Conservation (phyloP, 2,329 filamentous ascomycete genomes). For the Monosporascus sp. region DNA sequence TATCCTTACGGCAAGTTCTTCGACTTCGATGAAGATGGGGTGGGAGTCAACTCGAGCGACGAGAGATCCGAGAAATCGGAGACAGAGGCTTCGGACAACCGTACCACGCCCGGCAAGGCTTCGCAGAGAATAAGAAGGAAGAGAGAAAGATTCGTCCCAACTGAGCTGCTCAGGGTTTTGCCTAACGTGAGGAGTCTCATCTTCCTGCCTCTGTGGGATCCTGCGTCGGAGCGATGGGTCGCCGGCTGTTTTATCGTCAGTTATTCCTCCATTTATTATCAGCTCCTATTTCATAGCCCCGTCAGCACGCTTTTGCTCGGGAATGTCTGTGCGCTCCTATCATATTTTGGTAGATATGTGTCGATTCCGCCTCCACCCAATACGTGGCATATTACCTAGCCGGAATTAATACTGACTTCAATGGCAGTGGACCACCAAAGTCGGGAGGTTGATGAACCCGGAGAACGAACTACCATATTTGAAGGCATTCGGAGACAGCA, state of each 20-base stretch:
- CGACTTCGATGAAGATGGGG: slow-evolving; percentile 13
- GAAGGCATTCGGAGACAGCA: slow-evolving; percentile 41
- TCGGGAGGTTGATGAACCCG: slow-evolving; percentile 30
- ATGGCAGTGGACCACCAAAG: slow-evolving; percentile 23
- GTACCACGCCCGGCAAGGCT: background rate
- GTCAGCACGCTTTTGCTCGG: no score
- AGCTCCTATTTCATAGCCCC: no score
- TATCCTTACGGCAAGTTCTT: slow-evolving; percentile 20
- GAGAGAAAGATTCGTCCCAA: slow-evolving; percentile 12
- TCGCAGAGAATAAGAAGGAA: slow-evolving; percentile 5
- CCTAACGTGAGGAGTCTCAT: slow-evolving; percentile 29
- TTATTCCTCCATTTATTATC: no score
- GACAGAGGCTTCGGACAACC: background rate
- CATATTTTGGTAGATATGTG: no score
- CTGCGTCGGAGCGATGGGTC: slow-evolving; percentile 28
- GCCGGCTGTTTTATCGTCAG: slow-evolving; percentile 28
- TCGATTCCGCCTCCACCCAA: no score
- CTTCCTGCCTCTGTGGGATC: slow-evolving; percentile 32
- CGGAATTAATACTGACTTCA: no score
- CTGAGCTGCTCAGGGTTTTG: slow-evolving; percentile 29
- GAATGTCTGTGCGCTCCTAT: no score
- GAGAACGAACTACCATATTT: slow-evolving; percentile 29
- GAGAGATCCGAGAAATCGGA: slow-evolving; percentile 5
- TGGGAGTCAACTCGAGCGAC: slow-evolving; percentile 5
- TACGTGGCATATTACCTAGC: no score